Evolutionary conservation across 73 alveolate genomes (phyloP), one percentile per base, ranked within the genome.

Genomic region (Blepharisma stoltei): DNA sequence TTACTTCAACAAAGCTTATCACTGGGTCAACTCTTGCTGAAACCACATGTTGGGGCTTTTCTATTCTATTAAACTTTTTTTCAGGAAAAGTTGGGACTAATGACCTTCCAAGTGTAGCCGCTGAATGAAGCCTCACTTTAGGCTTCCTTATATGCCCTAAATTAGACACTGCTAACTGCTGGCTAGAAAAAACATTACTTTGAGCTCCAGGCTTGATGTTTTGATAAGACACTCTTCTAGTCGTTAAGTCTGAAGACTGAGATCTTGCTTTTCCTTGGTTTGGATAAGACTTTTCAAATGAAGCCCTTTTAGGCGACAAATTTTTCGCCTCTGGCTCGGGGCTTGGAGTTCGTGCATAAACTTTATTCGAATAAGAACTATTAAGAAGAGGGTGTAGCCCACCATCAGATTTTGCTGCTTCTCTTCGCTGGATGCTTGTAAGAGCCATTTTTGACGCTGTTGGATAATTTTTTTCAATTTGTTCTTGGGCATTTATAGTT

Each of bases 391-490:
- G 41, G 3, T 32, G 41, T 1, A 32, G 41, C 41, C 41, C 41
- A 32, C 41, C 41, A 32, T 32, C 41, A 11, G 21, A 11, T 60
- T 60, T 60, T 38, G 11, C 79, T 2, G 11, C 14, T 43, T 69
- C 79, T 69, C 27, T 18, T 46, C 27, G 11, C 43, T 25, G 11
- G 20, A 69, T 69, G 5, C 27, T 69, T 37, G n/a, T 1, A 11
- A 44, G 25, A 43, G 79, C 79, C 32, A 44, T 11, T 69, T 69
- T 69, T 43, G 79, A n/a, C 20, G 79, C 79, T 69, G 11, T 38
- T 69, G 79, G 79, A 43, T 44, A 69, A 25, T 69, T 69, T 69
- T 69, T 69, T 69, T 44, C 79, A 14, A 43, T 53, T 14, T 69
- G 54, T 23, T 11, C 60, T 14, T 44, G 20, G 9, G 76, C 14